Percentiles rank a stretch among this genome's conserved stretches.
These are phyloP conservation scores for Saccharomycopsis schoenii DNA, from an alignment of 805 yeast species.

Conservation along the genomic window DNA sequence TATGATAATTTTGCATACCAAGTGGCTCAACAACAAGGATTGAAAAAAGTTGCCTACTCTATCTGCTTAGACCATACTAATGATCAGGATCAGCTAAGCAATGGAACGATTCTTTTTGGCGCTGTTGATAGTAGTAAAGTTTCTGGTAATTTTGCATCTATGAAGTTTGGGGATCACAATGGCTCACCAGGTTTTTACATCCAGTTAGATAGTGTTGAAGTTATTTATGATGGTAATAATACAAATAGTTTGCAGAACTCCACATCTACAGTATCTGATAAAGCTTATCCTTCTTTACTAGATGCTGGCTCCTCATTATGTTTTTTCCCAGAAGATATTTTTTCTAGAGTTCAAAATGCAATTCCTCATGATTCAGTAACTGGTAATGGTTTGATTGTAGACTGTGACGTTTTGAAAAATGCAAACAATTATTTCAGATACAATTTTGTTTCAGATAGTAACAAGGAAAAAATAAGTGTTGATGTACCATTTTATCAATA, in stretches of 20 bases:
- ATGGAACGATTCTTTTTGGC: conserved; percentile 57
- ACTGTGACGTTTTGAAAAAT: conserved; percentile 8
- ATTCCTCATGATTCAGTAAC: conserved; percentile 3
- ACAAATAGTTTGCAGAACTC: not conserved
- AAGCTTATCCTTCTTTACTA: conserved; percentile 4
- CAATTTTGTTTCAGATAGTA: conserved; percentile 1
- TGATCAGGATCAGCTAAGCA: conserved; percentile 20
- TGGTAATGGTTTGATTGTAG: conserved; percentile 7
- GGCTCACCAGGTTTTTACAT: conserved; percentile 11
- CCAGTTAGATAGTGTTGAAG: conserved; percentile 1
- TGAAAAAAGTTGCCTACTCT: conserved; percentile 48
- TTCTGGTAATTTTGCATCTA: conserved; percentile 37
- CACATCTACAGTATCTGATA: not conserved
- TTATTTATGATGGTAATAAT: not conserved
- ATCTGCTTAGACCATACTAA: conserved; percentile 39
- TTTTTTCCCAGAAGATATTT: conserved; percentile 4
- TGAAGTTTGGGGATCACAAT: conserved; percentile 29
- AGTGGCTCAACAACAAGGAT: conserved; percentile 48
- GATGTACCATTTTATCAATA: conserved; percentile 14
- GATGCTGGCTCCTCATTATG: conserved; percentile 14
- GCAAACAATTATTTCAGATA: conserved; percentile 11
- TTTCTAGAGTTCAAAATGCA: not conserved
- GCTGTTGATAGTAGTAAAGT: conserved; percentile 60
- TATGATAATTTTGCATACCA: conserved; percentile 62
- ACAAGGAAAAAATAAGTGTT: conserved; percentile 1